phyloP scores from a whole-genome alignment of 1,139 yeast genomes.

The Cylindricascospora bacillispora region DNA sequence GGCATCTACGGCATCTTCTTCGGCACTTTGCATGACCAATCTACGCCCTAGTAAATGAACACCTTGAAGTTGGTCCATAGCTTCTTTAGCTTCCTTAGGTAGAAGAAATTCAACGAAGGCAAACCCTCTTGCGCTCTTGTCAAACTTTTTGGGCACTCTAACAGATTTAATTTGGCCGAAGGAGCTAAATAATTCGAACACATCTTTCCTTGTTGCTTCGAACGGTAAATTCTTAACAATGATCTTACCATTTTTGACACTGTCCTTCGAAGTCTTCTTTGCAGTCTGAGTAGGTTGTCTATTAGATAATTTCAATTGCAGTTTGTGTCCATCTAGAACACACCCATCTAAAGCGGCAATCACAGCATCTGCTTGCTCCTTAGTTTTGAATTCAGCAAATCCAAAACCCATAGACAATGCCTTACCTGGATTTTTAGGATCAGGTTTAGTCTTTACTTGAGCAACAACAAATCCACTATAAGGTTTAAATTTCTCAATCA shows the following conservation, averaged over 20 bases:
- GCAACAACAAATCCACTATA: constrained; percentile 75
- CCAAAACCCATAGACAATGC: constrained; percentile 93
- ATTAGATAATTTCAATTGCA: constrained; percentile 79
- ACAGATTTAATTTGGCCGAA: constrained; percentile 92
- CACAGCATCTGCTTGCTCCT: constrained; percentile 69
- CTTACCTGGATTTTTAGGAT: constrained; percentile 56
- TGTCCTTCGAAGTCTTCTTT: constrained; percentile 24
- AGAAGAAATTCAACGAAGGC: constrained; percentile 90
- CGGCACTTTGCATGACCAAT: constrained; percentile 89
- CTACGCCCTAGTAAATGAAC: constrained; percentile 95
- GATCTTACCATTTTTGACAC: constrained; percentile 47
- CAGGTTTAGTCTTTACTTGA: constrained; percentile 78
- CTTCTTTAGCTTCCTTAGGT: constrained; percentile 85
- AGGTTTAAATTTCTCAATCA: constrained; percentile 51
- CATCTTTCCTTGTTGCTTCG: constrained; percentile 87
- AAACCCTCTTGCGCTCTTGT: constrained; percentile 91
- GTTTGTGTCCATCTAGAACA: constrained; percentile 76
- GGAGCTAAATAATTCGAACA: constrained; percentile 79
- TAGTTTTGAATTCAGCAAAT: constrained; percentile 75
- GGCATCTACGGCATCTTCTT: constrained; percentile 65
- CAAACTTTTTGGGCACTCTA: constrained; percentile 92
- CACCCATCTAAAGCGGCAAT: constrained; percentile 63
- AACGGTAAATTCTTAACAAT: constrained; percentile 94
- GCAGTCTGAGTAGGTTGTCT: constrained; percentile 33
- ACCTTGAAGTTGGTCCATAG: constrained; percentile 90